Conservation (phyloP, 2,329 filamentous ascomycete genomes). For the Coniochaeta pulveracea region DNA sequence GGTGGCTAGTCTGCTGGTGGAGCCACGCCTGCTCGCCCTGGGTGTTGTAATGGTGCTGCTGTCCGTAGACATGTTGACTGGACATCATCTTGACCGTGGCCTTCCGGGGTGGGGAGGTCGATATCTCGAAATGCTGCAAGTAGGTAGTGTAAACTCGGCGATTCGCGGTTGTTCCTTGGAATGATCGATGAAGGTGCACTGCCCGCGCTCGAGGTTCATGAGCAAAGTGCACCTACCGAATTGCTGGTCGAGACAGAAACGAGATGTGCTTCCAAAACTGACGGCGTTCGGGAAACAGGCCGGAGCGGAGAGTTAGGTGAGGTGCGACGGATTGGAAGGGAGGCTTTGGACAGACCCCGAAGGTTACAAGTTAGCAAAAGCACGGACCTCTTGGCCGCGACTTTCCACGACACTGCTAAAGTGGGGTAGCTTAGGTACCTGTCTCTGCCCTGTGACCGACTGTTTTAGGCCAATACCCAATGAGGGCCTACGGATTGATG, state of each 20-base stretch:
- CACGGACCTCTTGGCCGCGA: no score
- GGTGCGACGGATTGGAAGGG: no score
- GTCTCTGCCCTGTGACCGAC: no score
- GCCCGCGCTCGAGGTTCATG: constrained; percentile 1
- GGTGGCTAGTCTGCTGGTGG: constrained; percentile 51
- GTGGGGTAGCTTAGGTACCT: no score
- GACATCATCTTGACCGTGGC: constrained; percentile 42
- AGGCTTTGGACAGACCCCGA: no score
- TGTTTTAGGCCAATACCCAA: no score
- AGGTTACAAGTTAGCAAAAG: no score
- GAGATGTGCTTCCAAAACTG: no score
- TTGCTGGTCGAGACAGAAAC: background rate
- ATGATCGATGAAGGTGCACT: constrained; percentile 3
- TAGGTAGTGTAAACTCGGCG: background rate
- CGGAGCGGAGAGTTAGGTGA: no score
- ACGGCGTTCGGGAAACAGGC: no score
- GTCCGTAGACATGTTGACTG: constrained; percentile 53
- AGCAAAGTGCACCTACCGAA: constrained; percentile 3
- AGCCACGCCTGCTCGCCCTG: constrained; percentile 56
- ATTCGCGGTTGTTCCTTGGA: constrained; percentile 1
- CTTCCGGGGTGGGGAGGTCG: background rate
- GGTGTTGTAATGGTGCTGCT: constrained; percentile 55
- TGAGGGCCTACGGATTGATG: no score
- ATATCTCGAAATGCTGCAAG: background rate
- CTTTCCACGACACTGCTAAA: no score